phyloP scores from a whole-genome alignment of 306 rosid genomes.

The Lathyrus tuberosus region DNA sequence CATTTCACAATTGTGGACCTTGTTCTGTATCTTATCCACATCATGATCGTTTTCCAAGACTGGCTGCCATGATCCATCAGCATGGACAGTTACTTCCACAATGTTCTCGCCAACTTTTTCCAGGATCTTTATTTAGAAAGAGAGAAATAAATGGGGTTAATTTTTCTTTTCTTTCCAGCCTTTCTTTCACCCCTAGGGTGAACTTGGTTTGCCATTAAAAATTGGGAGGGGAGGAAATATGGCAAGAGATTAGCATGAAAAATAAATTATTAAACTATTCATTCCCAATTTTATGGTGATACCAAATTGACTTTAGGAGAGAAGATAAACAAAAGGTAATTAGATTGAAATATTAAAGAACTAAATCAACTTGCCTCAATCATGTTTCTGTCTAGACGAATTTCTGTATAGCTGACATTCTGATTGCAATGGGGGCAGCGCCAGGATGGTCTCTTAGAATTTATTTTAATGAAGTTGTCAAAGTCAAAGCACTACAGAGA shows the following conservation, averaged over 20 bases:
- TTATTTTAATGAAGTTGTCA: conserved; percentile 62
- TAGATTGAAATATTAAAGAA: conserved; percentile 36
- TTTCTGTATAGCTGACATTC: conserved; percentile 67
- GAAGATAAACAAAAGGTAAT: conserved; percentile 34
- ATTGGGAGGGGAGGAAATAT: background rate
- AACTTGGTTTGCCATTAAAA: conserved; percentile 26
- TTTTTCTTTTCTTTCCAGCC: conserved; percentile 10
- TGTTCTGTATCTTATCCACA: conserved; percentile 44
- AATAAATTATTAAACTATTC: conserved; percentile 20
- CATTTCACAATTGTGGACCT: conserved; percentile 39
- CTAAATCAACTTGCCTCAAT: conserved; percentile 69
- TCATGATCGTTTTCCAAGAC: conserved; percentile 53
- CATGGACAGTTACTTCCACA: conserved; percentile 64
- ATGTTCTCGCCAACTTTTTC: conserved; percentile 72
- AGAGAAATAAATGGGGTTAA: background rate
- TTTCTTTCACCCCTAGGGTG: conserved; percentile 9
- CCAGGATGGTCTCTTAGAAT: conserved; percentile 89
- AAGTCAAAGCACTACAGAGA: conserved; percentile 86
- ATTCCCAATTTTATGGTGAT: conserved; percentile 34
- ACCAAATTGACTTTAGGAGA: conserved; percentile 24
- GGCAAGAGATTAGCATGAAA: conserved; percentile 24
- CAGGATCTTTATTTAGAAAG: conserved; percentile 58
- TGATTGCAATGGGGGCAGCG: conserved; percentile 98
- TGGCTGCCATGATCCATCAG: conserved; percentile 90
- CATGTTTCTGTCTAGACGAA: conserved; percentile 81